phyloP scores from a whole-genome alignment of 805 yeast species.

The Kodamaea leandrae region DNA sequence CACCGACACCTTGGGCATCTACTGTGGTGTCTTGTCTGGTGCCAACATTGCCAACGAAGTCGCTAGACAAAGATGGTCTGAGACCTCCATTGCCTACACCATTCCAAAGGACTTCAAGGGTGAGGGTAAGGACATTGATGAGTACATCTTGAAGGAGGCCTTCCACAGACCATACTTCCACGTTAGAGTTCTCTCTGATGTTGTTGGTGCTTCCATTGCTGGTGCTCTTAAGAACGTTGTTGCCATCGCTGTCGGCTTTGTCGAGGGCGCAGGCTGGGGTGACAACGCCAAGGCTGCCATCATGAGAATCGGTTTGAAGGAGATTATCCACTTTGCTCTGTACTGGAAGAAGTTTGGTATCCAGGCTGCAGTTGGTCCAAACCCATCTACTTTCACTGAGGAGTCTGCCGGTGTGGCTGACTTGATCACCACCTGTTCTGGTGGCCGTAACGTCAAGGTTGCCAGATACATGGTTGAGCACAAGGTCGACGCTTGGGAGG shows the following conservation, averaged over 20 bases:
- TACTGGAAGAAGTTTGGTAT: constrained; percentile 57
- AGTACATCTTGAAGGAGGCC: constrained; percentile 65
- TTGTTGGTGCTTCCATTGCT: constrained; percentile 93
- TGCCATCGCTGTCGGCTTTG: constrained; percentile 95
- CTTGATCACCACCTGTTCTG: constrained; percentile 94
- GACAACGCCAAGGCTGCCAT: constrained; percentile 97
- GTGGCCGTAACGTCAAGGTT: constrained; percentile 94
- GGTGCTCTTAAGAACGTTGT: constrained; percentile 97
- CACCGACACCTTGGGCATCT: constrained; percentile 74
- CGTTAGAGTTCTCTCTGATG: constrained; percentile 87
- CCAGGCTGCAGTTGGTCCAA: constrained; percentile 52
- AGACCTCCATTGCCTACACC: constrained; percentile 92
- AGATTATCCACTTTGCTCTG: constrained; percentile 78
- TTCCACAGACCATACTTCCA: constrained; percentile 99
- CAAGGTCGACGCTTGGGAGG: constrained; percentile 71
- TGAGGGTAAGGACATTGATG: constrained; percentile 69
- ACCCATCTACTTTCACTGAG: constrained; percentile 79
- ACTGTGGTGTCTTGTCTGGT: constrained; percentile 96
- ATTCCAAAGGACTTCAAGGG: constrained; percentile 68
- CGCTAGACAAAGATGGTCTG: constrained; percentile 94
- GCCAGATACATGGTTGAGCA: constrained; percentile 82
- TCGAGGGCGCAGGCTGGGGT: constrained; percentile 98
- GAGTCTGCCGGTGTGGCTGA: constrained; percentile 99
- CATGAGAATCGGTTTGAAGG: constrained; percentile 92
- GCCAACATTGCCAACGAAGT: constrained; percentile 98